Evolutionary conservation across 305 asterid species (phyloP).

Genomic region (Fraxinus dipetala): DNA sequence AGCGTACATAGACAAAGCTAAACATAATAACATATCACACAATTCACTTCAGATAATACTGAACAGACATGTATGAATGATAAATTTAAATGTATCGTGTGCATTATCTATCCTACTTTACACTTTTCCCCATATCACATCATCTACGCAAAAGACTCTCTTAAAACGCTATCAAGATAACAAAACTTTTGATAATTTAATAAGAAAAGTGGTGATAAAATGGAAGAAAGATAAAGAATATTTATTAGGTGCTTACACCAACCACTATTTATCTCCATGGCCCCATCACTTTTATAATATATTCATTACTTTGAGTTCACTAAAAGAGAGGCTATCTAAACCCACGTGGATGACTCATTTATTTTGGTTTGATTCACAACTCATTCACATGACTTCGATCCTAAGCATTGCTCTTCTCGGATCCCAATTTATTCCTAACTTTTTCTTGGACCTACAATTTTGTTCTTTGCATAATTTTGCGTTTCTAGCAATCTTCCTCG

Average conservation of each 20-base stretch:
- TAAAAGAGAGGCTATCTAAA: neutral
- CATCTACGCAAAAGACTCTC: neutral
- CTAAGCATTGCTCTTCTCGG: neutral
- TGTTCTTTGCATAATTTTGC: neutral
- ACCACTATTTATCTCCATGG: neutral
- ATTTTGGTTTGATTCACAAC: neutral
- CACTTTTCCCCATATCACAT: neutral
- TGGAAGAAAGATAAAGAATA: neutral
- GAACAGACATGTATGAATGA: neutral
- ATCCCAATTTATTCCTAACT: neutral
- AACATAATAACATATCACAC: too few relatives aligned
- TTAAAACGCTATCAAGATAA: neutral
- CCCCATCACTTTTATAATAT: neutral
- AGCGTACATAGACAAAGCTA: too few relatives aligned
- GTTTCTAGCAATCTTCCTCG: conserved; percentile 4
- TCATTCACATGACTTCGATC: neutral
- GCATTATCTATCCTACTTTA: neutral
- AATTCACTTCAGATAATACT: too few relatives aligned
- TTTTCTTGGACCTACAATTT: conserved; percentile 1
- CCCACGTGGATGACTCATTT: neutral
- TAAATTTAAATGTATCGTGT: neutral
- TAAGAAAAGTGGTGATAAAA: neutral
- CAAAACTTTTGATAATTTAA: neutral
- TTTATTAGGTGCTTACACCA: neutral
- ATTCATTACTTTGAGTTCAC: neutral